Percentiles rank a stretch among this genome's conserved stretches.
phyloP scores from a whole-genome alignment of 2,329 filamentous ascomycete species.

The Coniochaeta hoffmannii region DNA sequence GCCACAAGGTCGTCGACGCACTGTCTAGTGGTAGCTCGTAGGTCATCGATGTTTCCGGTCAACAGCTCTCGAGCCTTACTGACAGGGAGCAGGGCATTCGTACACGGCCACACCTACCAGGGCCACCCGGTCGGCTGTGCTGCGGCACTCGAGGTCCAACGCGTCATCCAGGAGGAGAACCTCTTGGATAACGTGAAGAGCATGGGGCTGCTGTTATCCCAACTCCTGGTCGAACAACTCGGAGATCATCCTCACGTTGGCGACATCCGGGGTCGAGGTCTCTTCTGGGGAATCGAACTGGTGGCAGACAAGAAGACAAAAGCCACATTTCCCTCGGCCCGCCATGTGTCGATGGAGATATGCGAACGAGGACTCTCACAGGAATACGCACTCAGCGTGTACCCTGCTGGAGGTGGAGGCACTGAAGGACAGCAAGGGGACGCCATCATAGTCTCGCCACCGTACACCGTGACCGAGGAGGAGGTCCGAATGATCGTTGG shows the following conservation, averaged over 20 bases:
- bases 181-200: slow-evolving; percentile 26
- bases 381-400: slow-evolving; percentile 39
- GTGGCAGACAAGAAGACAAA: slow-evolving; percentile 26
- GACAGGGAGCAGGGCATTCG: slow-evolving; percentile 31
- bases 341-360: slow-evolving; percentile 24
- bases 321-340: slow-evolving; percentile 23
- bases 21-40: slow-evolving; percentile 31
- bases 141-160: slow-evolving; percentile 31
- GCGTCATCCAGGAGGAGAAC: slow-evolving; percentile 25
- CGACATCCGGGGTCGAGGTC: slow-evolving; percentile 32
- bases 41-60: slow-evolving; percentile 12
- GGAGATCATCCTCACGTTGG: slow-evolving; percentile 29
- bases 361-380: slow-evolving; percentile 21
- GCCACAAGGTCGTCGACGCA: slow-evolving; percentile 37
- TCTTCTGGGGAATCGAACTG: slow-evolving; percentile 38
- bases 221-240: slow-evolving; percentile 20
- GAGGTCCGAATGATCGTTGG: slow-evolving; percentile 51
- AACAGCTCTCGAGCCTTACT: slow-evolving; percentile 1
- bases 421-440: slow-evolving; percentile 53
- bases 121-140: slow-evolving; percentile 30
- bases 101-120: slow-evolving; percentile 54
- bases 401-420: slow-evolving; percentile 54
- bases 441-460: slow-evolving; percentile 61
- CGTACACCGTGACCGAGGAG: slow-evolving; percentile 53
- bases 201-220: slow-evolving; percentile 23